A percentile compares a stretch with the other conserved stretches of the same genome.
Conservation (phyloP, 495 filamentous ascomycete genomes). For the Lichina pygmaea region DNA sequence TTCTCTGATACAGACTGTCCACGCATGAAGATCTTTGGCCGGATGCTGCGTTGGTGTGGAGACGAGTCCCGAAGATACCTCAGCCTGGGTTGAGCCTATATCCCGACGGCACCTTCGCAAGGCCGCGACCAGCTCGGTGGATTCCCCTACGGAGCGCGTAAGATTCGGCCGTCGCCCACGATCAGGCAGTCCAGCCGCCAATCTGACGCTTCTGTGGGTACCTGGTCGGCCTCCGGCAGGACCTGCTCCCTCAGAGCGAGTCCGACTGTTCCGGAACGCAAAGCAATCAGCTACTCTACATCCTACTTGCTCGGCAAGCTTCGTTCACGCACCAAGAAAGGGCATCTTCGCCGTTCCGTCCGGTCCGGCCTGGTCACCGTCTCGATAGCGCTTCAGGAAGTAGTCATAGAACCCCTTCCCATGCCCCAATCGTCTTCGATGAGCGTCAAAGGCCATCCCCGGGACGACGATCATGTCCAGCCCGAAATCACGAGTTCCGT, state of each 20-base stretch:
- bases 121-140: too few relatives aligned
- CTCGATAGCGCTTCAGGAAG: constrained; percentile 47
- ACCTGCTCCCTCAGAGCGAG: constrained; percentile 75
- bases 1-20: constrained; percentile 65
- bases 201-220: constrained; percentile 42
- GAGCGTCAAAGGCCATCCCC: constrained; percentile 69
- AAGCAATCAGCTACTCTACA: constrained; percentile 12
- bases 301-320: constrained; percentile 1
- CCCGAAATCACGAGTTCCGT: constrained; percentile 17
- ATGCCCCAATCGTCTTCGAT: constrained; percentile 60
- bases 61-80: too few relatives aligned
- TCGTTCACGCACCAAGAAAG: constrained; percentile 26
- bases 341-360: constrained; percentile 26
- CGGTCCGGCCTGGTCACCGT: constrained; percentile 13
- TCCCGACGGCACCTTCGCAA: too few relatives aligned
- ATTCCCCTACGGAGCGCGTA: not conserved
- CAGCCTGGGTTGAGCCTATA: too few relatives aligned
- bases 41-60: not conserved
- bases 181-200: constrained; percentile 40
- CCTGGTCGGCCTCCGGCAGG: constrained; percentile 26
- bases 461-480: constrained; percentile 80
- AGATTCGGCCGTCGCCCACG: constrained; percentile 22
- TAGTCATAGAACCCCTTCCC: constrained; percentile 94
- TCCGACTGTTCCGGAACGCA: constrained; percentile 23
- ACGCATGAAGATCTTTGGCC: constrained; percentile 12